Base-by-base conservation (phyloP, 2,329 filamentous ascomycete genomes). In the Aureobasidium leucospermi region DNA sequence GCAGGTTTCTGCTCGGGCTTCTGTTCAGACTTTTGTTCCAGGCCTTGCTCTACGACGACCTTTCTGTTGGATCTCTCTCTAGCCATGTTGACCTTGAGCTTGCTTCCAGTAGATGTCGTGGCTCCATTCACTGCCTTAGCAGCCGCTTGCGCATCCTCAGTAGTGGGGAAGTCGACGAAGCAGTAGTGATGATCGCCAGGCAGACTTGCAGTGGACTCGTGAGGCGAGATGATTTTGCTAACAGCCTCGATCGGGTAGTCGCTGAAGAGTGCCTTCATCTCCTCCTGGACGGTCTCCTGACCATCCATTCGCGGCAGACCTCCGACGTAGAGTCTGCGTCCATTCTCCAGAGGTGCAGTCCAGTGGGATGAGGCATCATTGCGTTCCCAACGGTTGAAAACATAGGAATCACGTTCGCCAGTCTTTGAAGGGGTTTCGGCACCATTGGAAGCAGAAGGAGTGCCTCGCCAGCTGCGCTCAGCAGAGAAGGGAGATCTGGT, bases 271-370 rank as follows among this genome's bases (percentile, higher is more conserved):
- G 67, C 65, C 39, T 71, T 72, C 34, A 79, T 73, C 61, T 76
- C 74, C 52, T 68, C 70, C 60, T 77, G 72, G 39, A 77, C 68
- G 2, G 69, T 69, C 31, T 73, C 69, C 46, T 76, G 74, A 53
- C 76, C 71, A 13, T 71, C 69, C 61, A 79, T 71, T 15, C 70
- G 70, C 0, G 76, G 76, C 29, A 80, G 70, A 9, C 76, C 75
- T 58, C 76, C 78, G 28, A 81, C 74, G 63, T 76, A 79, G 10
- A 80, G 67, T 31, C 78, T 75, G 47, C 72, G 70, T 39, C 72
- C 73, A 48, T 76, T 70, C 36, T 75, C 70, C 39, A 59, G 48
- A 8, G 67, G 63, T 61, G 59, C 56, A 7, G 58, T 65, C 63
- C 59, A 71, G 59, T 73, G 69, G 23, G 67, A 65, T n/a, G 68